phyloP scores from a whole-genome alignment of 768 basidiomycete species.

The Pisolithus tinctorius region DNA sequence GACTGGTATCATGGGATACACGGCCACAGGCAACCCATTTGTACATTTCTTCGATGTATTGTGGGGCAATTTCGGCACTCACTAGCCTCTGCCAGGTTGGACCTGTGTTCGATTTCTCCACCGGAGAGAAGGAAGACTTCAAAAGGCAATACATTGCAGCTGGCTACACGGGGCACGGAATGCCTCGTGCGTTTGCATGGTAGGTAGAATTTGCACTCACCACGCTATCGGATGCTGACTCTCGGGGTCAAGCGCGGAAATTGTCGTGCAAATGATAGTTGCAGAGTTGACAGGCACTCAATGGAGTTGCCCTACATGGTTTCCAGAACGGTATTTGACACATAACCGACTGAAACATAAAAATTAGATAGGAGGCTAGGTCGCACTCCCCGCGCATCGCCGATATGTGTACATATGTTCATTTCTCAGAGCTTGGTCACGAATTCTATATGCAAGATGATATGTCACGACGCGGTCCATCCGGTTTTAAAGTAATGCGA shows the following conservation, averaged over 20 bases:
- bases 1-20: constrained; percentile 84
- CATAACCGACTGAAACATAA: constrained; percentile 9
- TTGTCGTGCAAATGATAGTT: constrained; percentile 50
- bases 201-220: constrained; percentile 1
- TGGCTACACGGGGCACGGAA: constrained; percentile 74
- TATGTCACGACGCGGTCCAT: no score
- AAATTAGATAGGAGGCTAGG: background rate
- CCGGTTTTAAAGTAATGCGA: no score
- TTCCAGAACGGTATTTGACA: constrained; percentile 51
- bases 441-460: no score
- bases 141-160: constrained; percentile 66
- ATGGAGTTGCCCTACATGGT: constrained; percentile 56
- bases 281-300: constrained; percentile 36
- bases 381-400: no score
- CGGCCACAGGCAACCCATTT: constrained; percentile 55
- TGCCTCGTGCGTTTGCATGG: constrained; percentile 74
- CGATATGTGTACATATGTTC: no score
- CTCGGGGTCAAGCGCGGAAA: constrained; percentile 47
- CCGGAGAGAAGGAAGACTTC: constrained; percentile 20
- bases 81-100: constrained; percentile 43
- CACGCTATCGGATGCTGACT: background rate
- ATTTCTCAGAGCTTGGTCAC: no score
- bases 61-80: background rate
- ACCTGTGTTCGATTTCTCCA: constrained; percentile 37
- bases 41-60: constrained; percentile 33